Evolutionary conservation across 2,329 filamentous ascomycete genomes (phyloP).

Genomic region (Fusarium napiforme): DNA sequence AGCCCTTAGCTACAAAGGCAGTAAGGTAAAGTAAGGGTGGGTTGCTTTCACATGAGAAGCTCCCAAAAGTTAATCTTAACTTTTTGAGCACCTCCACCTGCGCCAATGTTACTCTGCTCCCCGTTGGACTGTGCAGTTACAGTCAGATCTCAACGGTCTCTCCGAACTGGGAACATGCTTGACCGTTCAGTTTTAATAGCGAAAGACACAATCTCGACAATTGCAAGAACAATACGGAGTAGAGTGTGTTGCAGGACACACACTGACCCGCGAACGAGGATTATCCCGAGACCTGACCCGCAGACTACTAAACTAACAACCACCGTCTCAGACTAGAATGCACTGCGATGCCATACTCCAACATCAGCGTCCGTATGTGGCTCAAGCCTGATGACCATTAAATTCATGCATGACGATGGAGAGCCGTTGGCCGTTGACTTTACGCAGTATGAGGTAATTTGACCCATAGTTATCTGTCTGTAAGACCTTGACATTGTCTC

Average conservation of each 20-base stretch:
- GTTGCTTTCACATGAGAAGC: neutral
- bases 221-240: neutral
- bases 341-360: neutral
- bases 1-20: neutral
- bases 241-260: neutral
- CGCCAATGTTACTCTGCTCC: neutral
- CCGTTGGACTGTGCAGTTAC: slow-evolving; percentile 17
- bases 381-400: slow-evolving; percentile 1
- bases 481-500: neutral
- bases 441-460: slow-evolving; percentile 1
- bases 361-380: neutral
- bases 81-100: neutral
- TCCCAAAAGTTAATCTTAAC: neutral
- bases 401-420: slow-evolving; percentile 10
- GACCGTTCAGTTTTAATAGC: neutral
- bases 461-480: neutral
- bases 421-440: slow-evolving; percentile 1
- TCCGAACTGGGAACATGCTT: slow-evolving; percentile 12
- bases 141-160: slow-evolving; percentile 21
- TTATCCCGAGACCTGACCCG: slow-evolving; percentile 21
- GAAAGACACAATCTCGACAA: slow-evolving; percentile 1
- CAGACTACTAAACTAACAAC: neutral
- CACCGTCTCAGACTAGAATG: neutral
- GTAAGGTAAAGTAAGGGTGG: neutral
- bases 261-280: slow-evolving; percentile 1